phyloP scores from a whole-genome alignment of 1,284 basidiomycete species.

The Anthracocystis panici-leucophaei region DNA sequence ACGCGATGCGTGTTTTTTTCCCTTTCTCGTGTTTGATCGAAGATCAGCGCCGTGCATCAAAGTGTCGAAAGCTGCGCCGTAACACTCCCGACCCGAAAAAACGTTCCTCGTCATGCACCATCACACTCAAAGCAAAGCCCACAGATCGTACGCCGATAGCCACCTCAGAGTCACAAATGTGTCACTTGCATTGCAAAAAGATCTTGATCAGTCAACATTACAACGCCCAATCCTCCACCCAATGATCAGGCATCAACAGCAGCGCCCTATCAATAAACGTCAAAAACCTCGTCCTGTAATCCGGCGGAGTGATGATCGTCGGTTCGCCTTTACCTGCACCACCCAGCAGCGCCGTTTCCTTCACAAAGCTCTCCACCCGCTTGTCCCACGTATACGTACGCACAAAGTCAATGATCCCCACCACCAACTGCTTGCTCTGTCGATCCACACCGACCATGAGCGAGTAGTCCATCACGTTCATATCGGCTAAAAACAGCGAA shows the following conservation, averaged over 20 bases:
- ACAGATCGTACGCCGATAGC: not conserved
- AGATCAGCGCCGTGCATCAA: not conserved
- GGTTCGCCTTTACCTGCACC: constrained; percentile 71
- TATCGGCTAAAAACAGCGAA: constrained; percentile 84
- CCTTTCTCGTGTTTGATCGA: constrained; percentile 33
- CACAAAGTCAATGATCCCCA: constrained; percentile 97
- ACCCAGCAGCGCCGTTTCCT: constrained; percentile 89
- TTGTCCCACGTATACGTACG: constrained; percentile 98
- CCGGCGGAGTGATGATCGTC: constrained; percentile 67
- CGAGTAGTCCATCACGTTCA: constrained; percentile 98
- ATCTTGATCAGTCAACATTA: not conserved
- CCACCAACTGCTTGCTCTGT: constrained; percentile 73
- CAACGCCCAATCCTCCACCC: constrained; percentile 59
- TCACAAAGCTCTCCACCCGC: constrained; percentile 96
- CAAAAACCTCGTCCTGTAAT: constrained; percentile 67
- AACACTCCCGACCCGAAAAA: not conserved
- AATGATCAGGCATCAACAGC: constrained; percentile 63
- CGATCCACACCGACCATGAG: constrained; percentile 85
- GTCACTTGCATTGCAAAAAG: not conserved
- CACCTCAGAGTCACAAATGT: not conserved
- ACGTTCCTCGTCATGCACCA: not conserved
- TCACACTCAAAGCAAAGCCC: not conserved
- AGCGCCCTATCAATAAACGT: constrained; percentile 65
- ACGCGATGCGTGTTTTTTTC: constrained; percentile 4
- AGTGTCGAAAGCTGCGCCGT: not conserved